Evolutionary conservation across 1,284 basidiomycete genomes (phyloP).

Genomic region (Pseudozyma sp.): DNA sequence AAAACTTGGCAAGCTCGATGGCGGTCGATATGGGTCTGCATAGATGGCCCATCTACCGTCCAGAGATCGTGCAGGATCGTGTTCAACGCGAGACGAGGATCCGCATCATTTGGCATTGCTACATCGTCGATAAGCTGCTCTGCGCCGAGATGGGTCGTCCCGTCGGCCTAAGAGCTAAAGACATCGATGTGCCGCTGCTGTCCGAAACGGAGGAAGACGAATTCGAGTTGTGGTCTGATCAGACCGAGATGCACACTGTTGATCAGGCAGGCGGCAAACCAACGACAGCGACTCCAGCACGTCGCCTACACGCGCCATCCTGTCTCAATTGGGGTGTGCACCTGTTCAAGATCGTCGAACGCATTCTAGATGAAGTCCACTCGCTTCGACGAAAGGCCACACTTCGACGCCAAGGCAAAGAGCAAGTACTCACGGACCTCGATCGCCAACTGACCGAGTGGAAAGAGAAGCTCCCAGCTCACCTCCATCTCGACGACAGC

Average conservation of each 20-base stretch:
- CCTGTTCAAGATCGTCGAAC: slow-evolving; percentile 61
- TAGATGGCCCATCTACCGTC: slow-evolving; percentile 56
- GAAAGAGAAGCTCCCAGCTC: slow-evolving; percentile 48
- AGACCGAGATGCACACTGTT: slow-evolving; percentile 45
- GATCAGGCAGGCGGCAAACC: not conserved
- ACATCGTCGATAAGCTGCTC: slow-evolving; percentile 70
- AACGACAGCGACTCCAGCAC: not conserved
- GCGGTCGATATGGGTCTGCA: slow-evolving; percentile 71
- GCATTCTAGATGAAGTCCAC: slow-evolving; percentile 58
- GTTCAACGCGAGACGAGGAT: slow-evolving; percentile 68
- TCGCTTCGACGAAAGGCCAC: slow-evolving; percentile 59
- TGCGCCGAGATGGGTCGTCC: slow-evolving; percentile 71
- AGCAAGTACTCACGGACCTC: slow-evolving; percentile 51
- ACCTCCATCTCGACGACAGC: slow-evolving; percentile 46
- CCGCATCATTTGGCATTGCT: slow-evolving; percentile 70
- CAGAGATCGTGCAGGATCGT: slow-evolving; percentile 53
- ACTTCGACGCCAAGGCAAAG: slow-evolving; percentile 51
- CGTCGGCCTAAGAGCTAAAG: slow-evolving; percentile 68
- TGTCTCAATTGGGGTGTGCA: slow-evolving; percentile 58
- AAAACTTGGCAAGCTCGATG: slow-evolving; percentile 70
- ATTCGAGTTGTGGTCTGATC: slow-evolving; percentile 69
- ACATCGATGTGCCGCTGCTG: slow-evolving; percentile 69
- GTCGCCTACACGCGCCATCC: slow-evolving; percentile 52
- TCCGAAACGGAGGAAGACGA: slow-evolving; percentile 70
- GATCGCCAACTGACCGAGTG: slow-evolving; percentile 55